A percentile compares a stretch with the other conserved stretches of the same genome.
Evolutionary conservation across 495 filamentous ascomycete species (phyloP).

Genomic region (Neurospora hispaniola): DNA sequence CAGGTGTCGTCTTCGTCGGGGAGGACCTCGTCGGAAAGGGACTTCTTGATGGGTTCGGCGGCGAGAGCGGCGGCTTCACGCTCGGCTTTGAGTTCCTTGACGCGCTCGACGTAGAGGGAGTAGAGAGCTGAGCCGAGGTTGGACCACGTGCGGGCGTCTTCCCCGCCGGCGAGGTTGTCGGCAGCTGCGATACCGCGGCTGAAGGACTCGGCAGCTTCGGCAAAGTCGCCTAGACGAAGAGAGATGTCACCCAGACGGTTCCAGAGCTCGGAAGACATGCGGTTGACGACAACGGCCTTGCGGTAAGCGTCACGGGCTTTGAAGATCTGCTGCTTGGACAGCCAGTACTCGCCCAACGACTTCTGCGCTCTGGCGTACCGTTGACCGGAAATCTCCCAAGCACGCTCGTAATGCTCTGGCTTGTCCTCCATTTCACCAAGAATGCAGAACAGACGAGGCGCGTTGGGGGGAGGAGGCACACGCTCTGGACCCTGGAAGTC

Average conservation of each 20-base stretch:
- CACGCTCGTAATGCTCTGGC: slow-evolving; percentile 62
- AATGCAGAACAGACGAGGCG: slow-evolving; percentile 85
- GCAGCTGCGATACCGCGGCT: slow-evolving; percentile 50
- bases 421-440: slow-evolving; percentile 80
- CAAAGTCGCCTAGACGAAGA: slow-evolving; percentile 63
- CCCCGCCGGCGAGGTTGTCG: slow-evolving; percentile 58
- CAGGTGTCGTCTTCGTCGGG: slow-evolving; percentile 15
- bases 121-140: slow-evolving; percentile 79
- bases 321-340: slow-evolving; percentile 50
- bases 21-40: not conserved
- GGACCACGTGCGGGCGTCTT: slow-evolving; percentile 86
- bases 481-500: slow-evolving; percentile 50
- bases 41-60: slow-evolving; percentile 8
- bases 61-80: slow-evolving; percentile 18
- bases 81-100: slow-evolving; percentile 27
- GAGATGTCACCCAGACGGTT: slow-evolving; percentile 81
- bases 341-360: slow-evolving; percentile 68
- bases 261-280: slow-evolving; percentile 74
- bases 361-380: slow-evolving; percentile 82
- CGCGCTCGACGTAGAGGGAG: slow-evolving; percentile 29
- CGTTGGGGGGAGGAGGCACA: slow-evolving; percentile 63
- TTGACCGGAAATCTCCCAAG: slow-evolving; percentile 75
- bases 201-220: slow-evolving; percentile 80
- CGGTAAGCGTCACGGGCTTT: slow-evolving; percentile 68
- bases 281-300: slow-evolving; percentile 65